Base-by-base conservation (phyloP, 148 eudicot species). In the Rhododendron mucronatum region DNA sequence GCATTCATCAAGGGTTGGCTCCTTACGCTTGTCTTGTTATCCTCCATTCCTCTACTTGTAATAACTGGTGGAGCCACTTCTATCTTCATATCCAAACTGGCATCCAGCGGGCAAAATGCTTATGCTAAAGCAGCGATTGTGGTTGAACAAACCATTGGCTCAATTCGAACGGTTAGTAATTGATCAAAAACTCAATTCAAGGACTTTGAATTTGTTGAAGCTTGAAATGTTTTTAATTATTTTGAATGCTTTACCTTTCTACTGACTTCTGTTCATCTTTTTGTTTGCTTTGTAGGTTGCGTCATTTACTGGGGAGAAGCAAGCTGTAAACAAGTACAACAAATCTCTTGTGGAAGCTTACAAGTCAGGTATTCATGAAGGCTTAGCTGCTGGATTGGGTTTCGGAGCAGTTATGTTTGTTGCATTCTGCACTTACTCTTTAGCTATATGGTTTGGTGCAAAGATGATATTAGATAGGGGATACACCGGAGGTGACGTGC, bases 361-460 rank as follows among this genome's bases (percentile, higher is more conserved):
- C 78, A 88, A 74, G 69, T 85, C 95, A 11, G 91, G 96, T 67
- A 91, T 94, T 55, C 86, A 79, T 7, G 93, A 94, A 91, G 97
- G 96, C 41, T 79, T 92, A 87, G 93, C 93, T 23, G 82, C 93
- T 83, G 98, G 97, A 39, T 35, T 91, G 20, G 95, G 98, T 73
- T 74, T 92, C 53, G 98, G 97, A 80, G 73, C 84, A 12, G 85
- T 93, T 85, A 87, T 90, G 88, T 85, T 88, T 77, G 82, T 91
- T 14, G 18, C 89, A 1, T 93, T 89, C 79, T 81, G 94, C 87
- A 93, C 92, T 79, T 95, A 93, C 78, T 90, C 93, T 28, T 90
- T 94, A 89, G 97, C 95, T 65, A 86, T 94, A 76, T 95, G 98
- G 98, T 95, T 88, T 85, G 96, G 98, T 20, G 89, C 92, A n/a